phyloP scores from a whole-genome alignment of 805 yeast genomes.

The Phaffomyces thermotolerans region DNA sequence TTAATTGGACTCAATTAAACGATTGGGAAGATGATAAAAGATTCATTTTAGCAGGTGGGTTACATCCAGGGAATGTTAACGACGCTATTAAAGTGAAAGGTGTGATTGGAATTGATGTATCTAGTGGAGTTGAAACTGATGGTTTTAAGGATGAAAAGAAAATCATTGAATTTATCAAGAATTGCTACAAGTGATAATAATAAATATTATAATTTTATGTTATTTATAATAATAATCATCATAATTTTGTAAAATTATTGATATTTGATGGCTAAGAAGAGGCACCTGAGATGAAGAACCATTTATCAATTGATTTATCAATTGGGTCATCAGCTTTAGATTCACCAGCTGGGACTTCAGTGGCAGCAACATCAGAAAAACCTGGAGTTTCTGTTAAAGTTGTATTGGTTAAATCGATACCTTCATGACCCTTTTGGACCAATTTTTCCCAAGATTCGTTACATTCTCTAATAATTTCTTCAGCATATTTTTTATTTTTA shows the following conservation, averaged over 20 bases:
- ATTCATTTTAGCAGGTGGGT: slow-evolving; percentile 84
- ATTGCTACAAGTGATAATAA: slow-evolving; percentile 29
- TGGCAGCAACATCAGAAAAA: slow-evolving; percentile 39
- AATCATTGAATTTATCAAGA: slow-evolving; percentile 48
- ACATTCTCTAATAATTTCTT: slow-evolving; percentile 77
- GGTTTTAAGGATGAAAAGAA: slow-evolving; percentile 68
- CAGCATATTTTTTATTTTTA: slow-evolving; percentile 80
- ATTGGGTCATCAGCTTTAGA: slow-evolving; percentile 84
- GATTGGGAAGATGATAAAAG: slow-evolving; percentile 26
- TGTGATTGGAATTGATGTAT: slow-evolving; percentile 86
- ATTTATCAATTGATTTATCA: slow-evolving; percentile 93
- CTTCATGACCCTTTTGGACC: slow-evolving; percentile 50
- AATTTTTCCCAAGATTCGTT: slow-evolving; percentile 77
- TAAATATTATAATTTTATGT: background rate
- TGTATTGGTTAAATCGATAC: slow-evolving; percentile 70
- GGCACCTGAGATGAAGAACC: slow-evolving; percentile 95
- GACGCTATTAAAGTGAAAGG: slow-evolving; percentile 45
- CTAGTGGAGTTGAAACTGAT: slow-evolving; percentile 85
- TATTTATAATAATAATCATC: background rate
- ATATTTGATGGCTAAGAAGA: slow-evolving; percentile 29
- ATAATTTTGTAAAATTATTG: background rate
- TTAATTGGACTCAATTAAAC: slow-evolving; percentile 60
- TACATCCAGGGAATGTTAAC: slow-evolving; percentile 64
- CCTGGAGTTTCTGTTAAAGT: slow-evolving; percentile 54
- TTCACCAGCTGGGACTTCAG: slow-evolving; percentile 61